A percentile compares a stretch with the other conserved stretches of the same genome.
phyloP scores from a whole-genome alignment of 1,139 yeast species.

The Meyerozyma athensensis region DNA sequence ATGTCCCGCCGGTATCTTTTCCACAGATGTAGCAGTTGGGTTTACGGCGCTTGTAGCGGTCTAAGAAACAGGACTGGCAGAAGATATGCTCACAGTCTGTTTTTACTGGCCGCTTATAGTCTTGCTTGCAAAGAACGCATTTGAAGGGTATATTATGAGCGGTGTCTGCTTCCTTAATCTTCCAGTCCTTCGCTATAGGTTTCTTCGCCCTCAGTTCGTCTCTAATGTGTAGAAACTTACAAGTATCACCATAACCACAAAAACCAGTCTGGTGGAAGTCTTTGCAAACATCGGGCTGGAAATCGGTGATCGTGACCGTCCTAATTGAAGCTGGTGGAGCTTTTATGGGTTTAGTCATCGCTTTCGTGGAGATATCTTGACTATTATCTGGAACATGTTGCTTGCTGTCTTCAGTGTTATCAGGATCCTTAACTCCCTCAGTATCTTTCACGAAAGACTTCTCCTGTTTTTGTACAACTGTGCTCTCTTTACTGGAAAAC shows the following conservation, averaged over 20 bases:
- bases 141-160: conserved; percentile 45
- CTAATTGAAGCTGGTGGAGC: conserved; percentile 49
- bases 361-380: no score
- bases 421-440: no score
- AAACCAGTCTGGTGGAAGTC: conserved; percentile 89
- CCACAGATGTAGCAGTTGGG: conserved; percentile 54
- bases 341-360: no score
- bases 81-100: conserved; percentile 65
- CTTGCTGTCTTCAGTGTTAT: no score
- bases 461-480: background rate
- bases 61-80: conserved; percentile 61
- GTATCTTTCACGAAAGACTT: no score
- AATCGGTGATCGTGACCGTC: conserved; percentile 78
- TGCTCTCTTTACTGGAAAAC: background rate
- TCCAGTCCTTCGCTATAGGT: conserved; percentile 74
- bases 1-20: conserved; percentile 53
- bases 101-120: conserved; percentile 54
- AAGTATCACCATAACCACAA: conserved; percentile 98
- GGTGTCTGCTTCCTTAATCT: conserved; percentile 22
- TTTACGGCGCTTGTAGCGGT: conserved; percentile 37
- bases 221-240: conserved; percentile 87
- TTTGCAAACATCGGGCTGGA: conserved; percentile 92
- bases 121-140: conserved; percentile 59
- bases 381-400: no score
- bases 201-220: conserved; percentile 79